phyloP scores from a whole-genome alignment of 208 protist species.

The Novymonas esmeraldas region DNA sequence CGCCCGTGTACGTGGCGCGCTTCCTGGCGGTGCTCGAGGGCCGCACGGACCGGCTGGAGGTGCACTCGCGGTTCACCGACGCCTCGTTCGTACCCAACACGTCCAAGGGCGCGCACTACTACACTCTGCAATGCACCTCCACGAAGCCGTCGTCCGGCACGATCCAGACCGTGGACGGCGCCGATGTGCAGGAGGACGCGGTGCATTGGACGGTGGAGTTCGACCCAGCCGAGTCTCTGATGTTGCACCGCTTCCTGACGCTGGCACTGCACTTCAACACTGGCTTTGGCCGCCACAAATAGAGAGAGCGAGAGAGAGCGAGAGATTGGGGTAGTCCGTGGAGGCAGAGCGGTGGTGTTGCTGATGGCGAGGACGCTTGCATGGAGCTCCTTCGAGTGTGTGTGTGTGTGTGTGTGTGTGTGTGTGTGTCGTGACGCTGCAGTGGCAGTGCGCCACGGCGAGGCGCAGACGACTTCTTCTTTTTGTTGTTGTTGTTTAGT shows the following conservation, averaged over 20 bases:
- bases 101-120: slow-evolving; percentile 48
- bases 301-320: not conserved
- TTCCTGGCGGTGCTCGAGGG: slow-evolving; percentile 86
- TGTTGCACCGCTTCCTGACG: slow-evolving; percentile 86
- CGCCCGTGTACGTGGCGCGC: slow-evolving; percentile 84
- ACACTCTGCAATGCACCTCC: slow-evolving; percentile 66
- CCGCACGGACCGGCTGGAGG: slow-evolving; percentile 62
- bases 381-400: not conserved
- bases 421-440: too few relatives aligned
- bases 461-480: too few relatives aligned
- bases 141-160: slow-evolving; percentile 54
- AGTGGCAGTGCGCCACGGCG: too few relatives aligned
- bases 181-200: slow-evolving; percentile 56
- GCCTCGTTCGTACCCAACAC: slow-evolving; percentile 62
- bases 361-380: not conserved
- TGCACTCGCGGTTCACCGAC: slow-evolving; percentile 85
- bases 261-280: slow-evolving; percentile 86
- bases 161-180: slow-evolving; percentile 44
- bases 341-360: not conserved
- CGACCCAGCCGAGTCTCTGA: slow-evolving; percentile 79
- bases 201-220: slow-evolving; percentile 75
- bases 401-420: slow-evolving; percentile 2
- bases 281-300: slow-evolving; percentile 43
- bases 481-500: too few relatives aligned
- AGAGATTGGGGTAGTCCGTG: not conserved